Percentiles rank a stretch among this genome's conserved stretches.
These are phyloP conservation scores for Narthecium ossifragum DNA, from an alignment of 106 monocot genomes.

Conservation along the genomic window DNA sequence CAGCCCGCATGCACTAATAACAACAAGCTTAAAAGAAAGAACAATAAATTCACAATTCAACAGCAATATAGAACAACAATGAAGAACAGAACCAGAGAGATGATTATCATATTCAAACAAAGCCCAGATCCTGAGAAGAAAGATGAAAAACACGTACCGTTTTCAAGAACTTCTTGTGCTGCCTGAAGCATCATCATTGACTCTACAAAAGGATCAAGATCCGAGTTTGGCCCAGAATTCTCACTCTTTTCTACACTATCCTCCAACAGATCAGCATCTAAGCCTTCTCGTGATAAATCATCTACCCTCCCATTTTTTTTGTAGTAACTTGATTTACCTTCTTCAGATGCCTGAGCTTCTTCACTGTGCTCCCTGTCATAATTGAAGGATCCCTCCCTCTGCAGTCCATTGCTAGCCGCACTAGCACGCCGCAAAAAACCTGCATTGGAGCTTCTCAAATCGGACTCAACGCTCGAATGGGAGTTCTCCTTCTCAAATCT, in stretches of 20 bases:
- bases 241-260: constrained; percentile 19
- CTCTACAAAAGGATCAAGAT: constrained; percentile 49
- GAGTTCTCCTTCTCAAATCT: constrained; percentile 51
- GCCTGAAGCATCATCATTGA: constrained; percentile 54
- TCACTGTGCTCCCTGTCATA: constrained; percentile 33
- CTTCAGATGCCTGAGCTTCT: constrained; percentile 40
- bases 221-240: constrained; percentile 10
- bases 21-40: too few relatives aligned
- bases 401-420: constrained; percentile 33
- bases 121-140: too few relatives aligned
- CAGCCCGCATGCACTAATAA: too few relatives aligned
- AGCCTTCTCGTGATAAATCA: constrained; percentile 15
- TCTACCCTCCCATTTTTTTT: constrained; percentile 42
- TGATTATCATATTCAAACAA: too few relatives aligned
- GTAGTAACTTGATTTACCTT: constrained; percentile 22
- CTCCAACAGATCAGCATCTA: constrained; percentile 12
- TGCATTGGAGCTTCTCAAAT: constrained; percentile 37
- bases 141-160: constrained; percentile 33
- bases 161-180: constrained; percentile 77
- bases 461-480: constrained; percentile 55
- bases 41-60: too few relatives aligned
- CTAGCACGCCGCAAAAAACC: constrained; percentile 16
- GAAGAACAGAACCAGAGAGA: too few relatives aligned
- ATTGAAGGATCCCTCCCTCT: constrained; percentile 19
- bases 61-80: too few relatives aligned